phyloP scores from a whole-genome alignment of 495 filamentous ascomycete species.

The Hypoxylon trugodes region DNA sequence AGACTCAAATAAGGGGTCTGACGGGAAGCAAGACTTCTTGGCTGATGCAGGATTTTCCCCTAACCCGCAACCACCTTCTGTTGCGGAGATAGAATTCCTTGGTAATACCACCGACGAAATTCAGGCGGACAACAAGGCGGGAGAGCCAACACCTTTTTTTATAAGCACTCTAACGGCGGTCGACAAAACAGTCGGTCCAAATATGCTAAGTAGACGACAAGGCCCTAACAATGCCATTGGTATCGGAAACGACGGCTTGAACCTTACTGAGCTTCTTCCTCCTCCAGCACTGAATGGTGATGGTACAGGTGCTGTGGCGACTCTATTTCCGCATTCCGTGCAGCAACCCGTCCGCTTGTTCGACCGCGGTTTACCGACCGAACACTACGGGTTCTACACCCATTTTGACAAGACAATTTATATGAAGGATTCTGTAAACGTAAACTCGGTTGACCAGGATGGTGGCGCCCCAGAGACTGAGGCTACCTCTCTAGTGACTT shows the following conservation, averaged over 20 bases:
- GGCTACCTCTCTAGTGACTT: slow-evolving; percentile 78
- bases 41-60: slow-evolving; percentile 57
- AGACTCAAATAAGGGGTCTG: slow-evolving; percentile 4
- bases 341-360: slow-evolving; percentile 87
- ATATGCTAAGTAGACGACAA: slow-evolving; percentile 50
- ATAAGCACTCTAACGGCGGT: slow-evolving; percentile 58
- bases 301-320: slow-evolving; percentile 74
- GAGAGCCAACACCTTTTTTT: slow-evolving; percentile 76
- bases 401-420: slow-evolving; percentile 93
- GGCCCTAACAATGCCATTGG: slow-evolving; percentile 29
- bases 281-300: slow-evolving; percentile 67
- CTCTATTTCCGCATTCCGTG: slow-evolving; percentile 69
- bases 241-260: slow-evolving; percentile 15
- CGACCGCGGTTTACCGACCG: slow-evolving; percentile 77
- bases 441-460: slow-evolving; percentile 63
- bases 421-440: slow-evolving; percentile 55
- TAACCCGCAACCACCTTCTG: slow-evolving; percentile 68
- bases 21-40: slow-evolving; percentile 18
- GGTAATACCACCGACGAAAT: slow-evolving; percentile 84
- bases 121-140: slow-evolving; percentile 63
- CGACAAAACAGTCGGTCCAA: slow-evolving; percentile 45
- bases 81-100: slow-evolving; percentile 77
- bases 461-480: slow-evolving; percentile 69
- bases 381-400: slow-evolving; percentile 94
- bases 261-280: slow-evolving; percentile 65